Base-by-base conservation (phyloP, 257 asterid genomes). In the Sherardia arvensis region DNA sequence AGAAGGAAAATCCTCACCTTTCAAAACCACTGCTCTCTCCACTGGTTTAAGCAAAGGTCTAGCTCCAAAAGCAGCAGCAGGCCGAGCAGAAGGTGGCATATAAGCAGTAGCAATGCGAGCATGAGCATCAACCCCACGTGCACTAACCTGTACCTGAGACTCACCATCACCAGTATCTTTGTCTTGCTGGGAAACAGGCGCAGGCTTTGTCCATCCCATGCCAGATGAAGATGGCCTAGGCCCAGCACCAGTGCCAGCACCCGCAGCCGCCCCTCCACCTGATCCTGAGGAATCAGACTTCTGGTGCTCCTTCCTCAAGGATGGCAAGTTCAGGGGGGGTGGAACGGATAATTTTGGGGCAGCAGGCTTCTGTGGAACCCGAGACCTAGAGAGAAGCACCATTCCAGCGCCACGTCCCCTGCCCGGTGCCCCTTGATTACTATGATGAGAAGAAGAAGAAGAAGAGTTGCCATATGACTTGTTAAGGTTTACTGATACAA, bases 1-100 rank as follows among this genome's bases (percentile, higher is more conserved):
- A 65, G 97, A 81, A n/a, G 99, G 99, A 73, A 93, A 93, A 77
- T 93, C 99, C 85, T 93, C 99, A 21, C 99, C 99, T 77, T 90
- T 80, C 90, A 93, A 80, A 67, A 93, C 91, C 67, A 81, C 65
- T 2, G 86, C 79, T 84, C 76, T 93, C 77, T 79, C 88, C 2
- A 68, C 73, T 27, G 85, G 59, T 8, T 74, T 70, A 20, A 76
- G 70, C 57, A 75, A 72, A 65, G 81, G 76, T 71, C 78, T 59
- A 38, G 76, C 69, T 57, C 61, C 64, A 4, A 79, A 49, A 54
- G 68, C 71, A 32, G 81, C 90, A 66, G 53, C 58, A 18, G 85
- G 54, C 65, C 92, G 91, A 67, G 85, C 91, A 21, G 95, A 81
- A 78, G 94, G 91, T 3, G 94, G 95, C 85, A 85, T 73, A 66